Base-by-base conservation (phyloP, 352 stramenopile genomes). In the Pythium sukuiense region DNA sequence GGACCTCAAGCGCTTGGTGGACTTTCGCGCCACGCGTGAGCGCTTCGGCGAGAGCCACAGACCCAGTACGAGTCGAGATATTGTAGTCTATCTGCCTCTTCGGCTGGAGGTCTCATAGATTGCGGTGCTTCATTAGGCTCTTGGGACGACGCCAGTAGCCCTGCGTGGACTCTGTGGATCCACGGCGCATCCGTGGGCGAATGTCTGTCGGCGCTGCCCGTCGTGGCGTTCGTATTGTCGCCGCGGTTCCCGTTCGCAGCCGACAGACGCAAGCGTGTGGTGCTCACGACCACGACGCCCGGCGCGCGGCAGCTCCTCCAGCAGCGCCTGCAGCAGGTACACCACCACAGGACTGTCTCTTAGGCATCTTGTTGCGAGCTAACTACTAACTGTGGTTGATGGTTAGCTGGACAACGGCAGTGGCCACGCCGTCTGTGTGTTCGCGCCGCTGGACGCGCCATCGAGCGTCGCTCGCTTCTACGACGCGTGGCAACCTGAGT, bases 151-250 rank as follows among this genome's bases (percentile, higher is more conserved):
- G 18, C 32, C 1, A n/a, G 6, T 48, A 24, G 30, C 50, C 26
- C 14, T 1, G n/a, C 33, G 13, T 65, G 46, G 59, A 59, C 33
- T 57, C 39, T 46, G 35, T 93, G 85, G 85, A 87, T 93, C 68
- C 85, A 93, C 55, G 81, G 81, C 16, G 85, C 85, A 12, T 93
- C 85, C 0, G 81, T 91, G 29, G 85, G 85, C 11, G 85, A 93
- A 65, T 90, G 81, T 59, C 63, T 93, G 32, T 90, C 81, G 7
- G 82, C 72, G 41, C 65, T 93, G 26, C 82, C 85, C 7, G 53
- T 93, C 24, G 76, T 93, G 61, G 73, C 87, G 33, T 70, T 87
- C 50, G 70, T 76, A 27, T 61, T 89, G 41, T 74, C 73, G 18
- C 54, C 72, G n/a, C 55, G 59, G 11, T 74, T 60, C 41, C 29